Percentiles rank a stretch among this genome's conserved stretches.
phyloP scores from a whole-genome alignment of 768 basidiomycete genomes.

The Suillus tomentosus region DNA sequence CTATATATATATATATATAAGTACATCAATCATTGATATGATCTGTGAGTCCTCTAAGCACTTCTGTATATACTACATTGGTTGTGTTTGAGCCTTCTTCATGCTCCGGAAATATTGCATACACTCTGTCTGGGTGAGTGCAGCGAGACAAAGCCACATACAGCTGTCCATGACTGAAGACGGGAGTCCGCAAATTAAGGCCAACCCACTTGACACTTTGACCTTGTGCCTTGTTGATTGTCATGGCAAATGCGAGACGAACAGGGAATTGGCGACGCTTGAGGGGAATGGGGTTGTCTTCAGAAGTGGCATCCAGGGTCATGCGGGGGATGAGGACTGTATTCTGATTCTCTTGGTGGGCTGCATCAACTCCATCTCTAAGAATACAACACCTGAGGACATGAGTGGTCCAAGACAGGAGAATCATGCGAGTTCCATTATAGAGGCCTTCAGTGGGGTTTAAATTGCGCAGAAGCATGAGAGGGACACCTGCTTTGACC shows the following conservation, averaged over 20 bases:
- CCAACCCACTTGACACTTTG: too few relatives aligned
- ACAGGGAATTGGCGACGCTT: conserved; percentile 33
- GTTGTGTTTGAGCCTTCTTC: too few relatives aligned
- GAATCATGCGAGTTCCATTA: conserved; percentile 37
- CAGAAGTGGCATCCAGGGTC: conserved; percentile 19
- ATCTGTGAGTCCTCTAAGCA: too few relatives aligned
- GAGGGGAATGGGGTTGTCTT: conserved; percentile 27
- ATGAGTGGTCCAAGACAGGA: conserved; percentile 20
- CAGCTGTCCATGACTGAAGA: too few relatives aligned
- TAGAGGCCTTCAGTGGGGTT: conserved; percentile 37
- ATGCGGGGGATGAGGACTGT: conserved; percentile 34
- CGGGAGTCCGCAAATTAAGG: too few relatives aligned
- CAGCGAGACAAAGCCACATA: too few relatives aligned
- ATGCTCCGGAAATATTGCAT: too few relatives aligned
- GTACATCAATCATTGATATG: too few relatives aligned
- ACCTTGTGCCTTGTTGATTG: too few relatives aligned
- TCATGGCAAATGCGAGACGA: neutral
- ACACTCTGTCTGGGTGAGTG: too few relatives aligned
- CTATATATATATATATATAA: too few relatives aligned
- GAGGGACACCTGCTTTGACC: conserved; percentile 35
- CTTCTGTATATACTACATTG: too few relatives aligned
- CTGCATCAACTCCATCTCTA: conserved; percentile 21
- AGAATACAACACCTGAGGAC: conserved; percentile 31
- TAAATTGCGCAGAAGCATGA: conserved; percentile 50
- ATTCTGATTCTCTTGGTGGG: conserved; percentile 20